These are phyloP conservation scores for Penicillium sp. DNA, from an alignment of 2,329 filamentous ascomycete species.

Conservation along the genomic window DNA sequence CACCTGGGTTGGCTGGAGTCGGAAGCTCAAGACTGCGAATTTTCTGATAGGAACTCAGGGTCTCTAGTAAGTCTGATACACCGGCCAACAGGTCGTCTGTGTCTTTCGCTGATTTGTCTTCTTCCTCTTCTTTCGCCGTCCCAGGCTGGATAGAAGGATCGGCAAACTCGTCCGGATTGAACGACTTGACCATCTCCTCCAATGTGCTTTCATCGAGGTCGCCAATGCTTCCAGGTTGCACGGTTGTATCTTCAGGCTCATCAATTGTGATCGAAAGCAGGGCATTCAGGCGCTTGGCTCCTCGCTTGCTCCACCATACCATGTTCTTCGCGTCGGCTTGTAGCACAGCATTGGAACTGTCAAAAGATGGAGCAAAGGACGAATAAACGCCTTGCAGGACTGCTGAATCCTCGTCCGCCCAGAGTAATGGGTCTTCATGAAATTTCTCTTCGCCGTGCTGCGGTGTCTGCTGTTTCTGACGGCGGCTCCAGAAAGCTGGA, in stretches of 20 bases:
- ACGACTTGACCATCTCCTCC: slow-evolving; percentile 49
- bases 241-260: slow-evolving; percentile 27
- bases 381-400: slow-evolving; percentile 52
- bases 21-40: slow-evolving; percentile 58
- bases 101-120: slow-evolving; percentile 49
- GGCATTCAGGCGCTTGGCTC: slow-evolving; percentile 43
- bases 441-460: slow-evolving; percentile 29
- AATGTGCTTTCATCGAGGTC: slow-evolving; percentile 47
- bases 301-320: slow-evolving; percentile 53
- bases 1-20: slow-evolving; percentile 33
- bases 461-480: slow-evolving; percentile 36
- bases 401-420: slow-evolving; percentile 39
- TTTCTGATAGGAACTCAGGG: slow-evolving; percentile 65
- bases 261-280: slow-evolving; percentile 37
- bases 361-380: slow-evolving; percentile 54
- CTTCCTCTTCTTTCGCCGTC: slow-evolving; percentile 27
- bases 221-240: slow-evolving; percentile 36
- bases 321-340: slow-evolving; percentile 47
- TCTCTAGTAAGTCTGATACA: slow-evolving; percentile 65
- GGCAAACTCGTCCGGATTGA: slow-evolving; percentile 42
- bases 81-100: slow-evolving; percentile 59
- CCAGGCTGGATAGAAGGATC: slow-evolving; percentile 30
- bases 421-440: slow-evolving; percentile 35
- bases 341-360: slow-evolving; percentile 51
- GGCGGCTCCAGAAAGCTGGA: slow-evolving; percentile 44